A percentile compares a stretch with the other conserved stretches of the same genome.
Evolutionary conservation across 495 filamentous ascomycete species (phyloP).

Genomic region (Penicillium pulvis): DNA sequence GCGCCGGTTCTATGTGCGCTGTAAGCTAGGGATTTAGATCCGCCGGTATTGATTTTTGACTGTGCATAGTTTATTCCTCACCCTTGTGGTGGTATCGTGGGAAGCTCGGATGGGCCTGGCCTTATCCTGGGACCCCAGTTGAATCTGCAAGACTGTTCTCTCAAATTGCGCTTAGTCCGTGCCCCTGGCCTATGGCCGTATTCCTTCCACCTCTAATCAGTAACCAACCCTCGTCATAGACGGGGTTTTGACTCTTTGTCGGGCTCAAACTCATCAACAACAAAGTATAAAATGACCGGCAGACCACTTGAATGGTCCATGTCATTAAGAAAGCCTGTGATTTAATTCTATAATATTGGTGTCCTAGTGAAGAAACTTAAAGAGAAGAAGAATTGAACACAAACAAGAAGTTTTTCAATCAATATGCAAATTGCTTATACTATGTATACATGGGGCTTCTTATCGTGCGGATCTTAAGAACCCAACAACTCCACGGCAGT

Average conservation of each 20-base stretch:
- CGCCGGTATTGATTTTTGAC: background rate
- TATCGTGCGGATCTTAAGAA: constrained; percentile 71
- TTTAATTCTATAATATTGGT: background rate
- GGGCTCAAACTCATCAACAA: no score
- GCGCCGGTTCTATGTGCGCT: background rate
- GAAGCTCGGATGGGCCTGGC: background rate
- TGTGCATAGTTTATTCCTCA: background rate
- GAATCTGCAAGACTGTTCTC: background rate
- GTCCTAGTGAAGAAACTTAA: background rate
- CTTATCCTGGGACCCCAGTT: background rate
- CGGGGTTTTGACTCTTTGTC: no score
- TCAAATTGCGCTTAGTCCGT: background rate
- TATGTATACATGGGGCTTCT: background rate
- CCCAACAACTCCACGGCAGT: constrained; percentile 83
- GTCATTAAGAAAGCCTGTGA: no score
- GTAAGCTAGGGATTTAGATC: background rate
- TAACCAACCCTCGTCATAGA: background rate
- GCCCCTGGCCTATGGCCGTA: background rate
- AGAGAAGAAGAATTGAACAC: background rate
- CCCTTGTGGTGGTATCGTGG: background rate
- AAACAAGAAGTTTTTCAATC: background rate
- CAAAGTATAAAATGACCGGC: no score
- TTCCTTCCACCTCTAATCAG: background rate
- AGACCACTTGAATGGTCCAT: no score
- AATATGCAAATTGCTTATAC: background rate